Evolutionary conservation across 768 basidiomycete genomes (phyloP).

Genomic region (Auricularia cornea): DNA sequence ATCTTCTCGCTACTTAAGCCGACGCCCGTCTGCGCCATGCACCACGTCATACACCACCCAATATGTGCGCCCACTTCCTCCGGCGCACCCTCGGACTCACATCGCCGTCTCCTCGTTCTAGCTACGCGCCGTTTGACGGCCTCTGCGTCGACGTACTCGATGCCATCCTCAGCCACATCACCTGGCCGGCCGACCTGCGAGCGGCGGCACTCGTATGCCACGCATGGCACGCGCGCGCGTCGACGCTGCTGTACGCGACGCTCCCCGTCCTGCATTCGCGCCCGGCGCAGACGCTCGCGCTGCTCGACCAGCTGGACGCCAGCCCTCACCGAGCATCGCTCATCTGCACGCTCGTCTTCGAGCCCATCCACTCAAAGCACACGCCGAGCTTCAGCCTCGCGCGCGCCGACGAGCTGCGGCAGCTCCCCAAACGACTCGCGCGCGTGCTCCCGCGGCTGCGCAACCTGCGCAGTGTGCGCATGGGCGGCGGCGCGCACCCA

Average conservation of each 20-base stretch:
- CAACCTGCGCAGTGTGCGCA: not conserved
- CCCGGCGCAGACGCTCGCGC: not conserved
- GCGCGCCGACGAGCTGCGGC: not conserved
- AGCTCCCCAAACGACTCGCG: not conserved
- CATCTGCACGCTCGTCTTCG: not conserved
- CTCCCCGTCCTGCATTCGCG: not conserved
- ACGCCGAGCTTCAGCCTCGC: not conserved
- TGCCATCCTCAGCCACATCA: not conserved
- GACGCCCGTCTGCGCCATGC: no score
- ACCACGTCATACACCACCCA: no score
- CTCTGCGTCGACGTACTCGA: not conserved
- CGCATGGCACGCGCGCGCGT: not conserved
- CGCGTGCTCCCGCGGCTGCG: not conserved
- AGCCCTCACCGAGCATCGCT: not conserved
- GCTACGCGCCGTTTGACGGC: not conserved
- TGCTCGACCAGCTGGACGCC: not conserved
- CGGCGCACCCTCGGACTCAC: no score
- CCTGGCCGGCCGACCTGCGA: not conserved
- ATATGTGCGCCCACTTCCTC: no score
- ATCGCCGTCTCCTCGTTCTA: no score
- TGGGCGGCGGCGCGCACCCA: not conserved
- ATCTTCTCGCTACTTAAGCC: no score
- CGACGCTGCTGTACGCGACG: not conserved
- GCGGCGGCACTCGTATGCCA: not conserved
- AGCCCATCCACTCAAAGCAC: not conserved